Percentiles rank a stretch among this genome's conserved stretches.
Evolutionary conservation across 768 basidiomycete genomes (phyloP).

Genomic region (Cyathus striatus): DNA sequence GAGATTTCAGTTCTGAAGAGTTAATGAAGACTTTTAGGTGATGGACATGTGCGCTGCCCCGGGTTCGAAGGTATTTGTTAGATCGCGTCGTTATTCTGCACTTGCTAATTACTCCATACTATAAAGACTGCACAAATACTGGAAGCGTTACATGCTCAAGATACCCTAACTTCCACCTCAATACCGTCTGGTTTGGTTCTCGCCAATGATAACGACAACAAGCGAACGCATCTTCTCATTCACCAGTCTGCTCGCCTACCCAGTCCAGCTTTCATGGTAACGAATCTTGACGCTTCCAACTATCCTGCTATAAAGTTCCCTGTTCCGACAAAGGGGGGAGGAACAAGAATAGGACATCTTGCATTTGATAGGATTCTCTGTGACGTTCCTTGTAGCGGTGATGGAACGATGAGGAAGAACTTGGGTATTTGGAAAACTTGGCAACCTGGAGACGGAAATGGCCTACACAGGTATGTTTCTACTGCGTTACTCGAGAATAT

Average conservation of each 20-base stretch:
- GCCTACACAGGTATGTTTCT: constrained; percentile 66
- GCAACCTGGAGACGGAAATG: constrained; percentile 86
- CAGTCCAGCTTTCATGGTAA: constrained; percentile 88
- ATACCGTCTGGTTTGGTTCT: constrained; percentile 83
- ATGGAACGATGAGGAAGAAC: constrained; percentile 95
- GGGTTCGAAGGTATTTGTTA: constrained; percentile 77
- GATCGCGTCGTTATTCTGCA: background rate
- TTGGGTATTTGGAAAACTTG: constrained; percentile 92
- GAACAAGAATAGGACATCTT: constrained; percentile 42
- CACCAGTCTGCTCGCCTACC: constrained; percentile 96
- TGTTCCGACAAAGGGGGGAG: constrained; percentile 20
- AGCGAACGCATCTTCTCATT: constrained; percentile 92
- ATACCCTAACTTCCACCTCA: constrained; percentile 55
- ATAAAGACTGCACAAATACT: constrained; percentile 90
- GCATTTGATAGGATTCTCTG: constrained; percentile 92
- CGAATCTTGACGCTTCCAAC: constrained; percentile 91
- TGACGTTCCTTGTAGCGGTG: constrained; percentile 97
- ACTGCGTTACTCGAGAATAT: background rate
- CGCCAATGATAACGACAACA: constrained; percentile 94
- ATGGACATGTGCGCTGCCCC: constrained; percentile 99
- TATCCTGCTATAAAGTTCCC: constrained; percentile 65
- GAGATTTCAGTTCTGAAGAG: background rate
- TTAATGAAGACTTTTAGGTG: constrained; percentile 39
- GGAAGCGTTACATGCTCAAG: constrained; percentile 86
- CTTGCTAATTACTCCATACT: constrained; percentile 2